Evolutionary conservation across 495 filamentous ascomycete genomes (phyloP).

Genomic region (Immersiella caudata): DNA sequence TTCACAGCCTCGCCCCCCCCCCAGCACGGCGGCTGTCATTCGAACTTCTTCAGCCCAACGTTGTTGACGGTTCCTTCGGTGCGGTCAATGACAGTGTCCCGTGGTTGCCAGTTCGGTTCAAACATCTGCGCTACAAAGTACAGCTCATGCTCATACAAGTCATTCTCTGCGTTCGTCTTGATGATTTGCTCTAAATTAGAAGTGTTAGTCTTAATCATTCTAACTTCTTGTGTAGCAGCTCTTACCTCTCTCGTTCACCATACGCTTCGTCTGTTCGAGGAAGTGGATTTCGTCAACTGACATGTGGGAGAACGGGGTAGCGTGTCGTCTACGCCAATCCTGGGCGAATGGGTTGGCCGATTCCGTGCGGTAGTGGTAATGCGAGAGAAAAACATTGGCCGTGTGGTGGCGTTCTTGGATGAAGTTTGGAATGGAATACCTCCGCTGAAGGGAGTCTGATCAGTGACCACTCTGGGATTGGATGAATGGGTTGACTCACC

Average conservation of each 20-base stretch:
- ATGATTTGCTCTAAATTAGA: not conserved
- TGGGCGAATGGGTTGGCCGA: slow-evolving; percentile 38
- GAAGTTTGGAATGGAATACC: slow-evolving; percentile 27
- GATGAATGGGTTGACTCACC: no score
- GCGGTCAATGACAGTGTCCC: slow-evolving; percentile 10
- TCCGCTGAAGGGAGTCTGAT: not conserved
- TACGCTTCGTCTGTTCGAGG: slow-evolving; percentile 15
- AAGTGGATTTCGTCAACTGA: slow-evolving; percentile 22
- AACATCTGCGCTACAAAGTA: slow-evolving; percentile 32
- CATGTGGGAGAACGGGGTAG: slow-evolving; percentile 16
- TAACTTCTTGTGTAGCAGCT: not conserved
- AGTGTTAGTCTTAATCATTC: not conserved
- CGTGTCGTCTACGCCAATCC: slow-evolving; percentile 25
- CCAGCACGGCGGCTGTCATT: not conserved
- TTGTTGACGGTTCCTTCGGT: slow-evolving; percentile 8
- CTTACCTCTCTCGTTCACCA: slow-evolving; percentile 20
- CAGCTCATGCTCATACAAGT: slow-evolving; percentile 26
- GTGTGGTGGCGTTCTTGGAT: slow-evolving; percentile 29
- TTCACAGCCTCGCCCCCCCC: no score
- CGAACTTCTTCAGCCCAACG: slow-evolving; percentile 8
- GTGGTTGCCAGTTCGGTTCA: slow-evolving; percentile 27
- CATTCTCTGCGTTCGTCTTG: not conserved
- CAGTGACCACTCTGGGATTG: not conserved
- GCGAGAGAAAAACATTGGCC: slow-evolving; percentile 43
- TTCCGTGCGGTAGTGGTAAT: slow-evolving; percentile 44